These are phyloP conservation scores for Aspergillus pseudoviridinutans DNA, from an alignment of 2,329 filamentous ascomycete genomes.

Conservation along the genomic window DNA sequence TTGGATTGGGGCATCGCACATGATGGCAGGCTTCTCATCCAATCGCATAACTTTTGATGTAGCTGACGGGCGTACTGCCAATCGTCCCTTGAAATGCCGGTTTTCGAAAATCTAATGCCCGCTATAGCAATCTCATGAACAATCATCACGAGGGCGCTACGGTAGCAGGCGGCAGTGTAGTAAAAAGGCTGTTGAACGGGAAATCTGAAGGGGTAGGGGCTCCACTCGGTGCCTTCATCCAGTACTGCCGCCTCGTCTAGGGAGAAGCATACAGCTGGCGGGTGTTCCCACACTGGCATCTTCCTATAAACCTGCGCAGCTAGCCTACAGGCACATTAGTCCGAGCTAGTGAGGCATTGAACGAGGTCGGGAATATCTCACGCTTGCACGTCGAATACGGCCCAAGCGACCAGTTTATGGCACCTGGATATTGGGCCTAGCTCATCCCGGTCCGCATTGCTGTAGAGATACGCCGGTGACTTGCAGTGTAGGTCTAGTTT, in stretches of 20 bases:
- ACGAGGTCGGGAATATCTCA: neutral
- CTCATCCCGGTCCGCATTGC: neutral
- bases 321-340: slow-evolving; percentile 13
- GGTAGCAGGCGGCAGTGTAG: slow-evolving; percentile 9
- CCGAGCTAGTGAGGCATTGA: neutral
- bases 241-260: slow-evolving; percentile 12
- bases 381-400: slow-evolving; percentile 21
- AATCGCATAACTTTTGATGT: slow-evolving; percentile 8
- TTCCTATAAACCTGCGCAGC: slow-evolving; percentile 21
- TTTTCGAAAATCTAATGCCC: slow-evolving; percentile 8
- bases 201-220: slow-evolving; percentile 12
- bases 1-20: slow-evolving; percentile 10
- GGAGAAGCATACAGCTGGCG: slow-evolving; percentile 15
- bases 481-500: slow-evolving; percentile 8
- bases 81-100: slow-evolving; percentile 1
- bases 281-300: slow-evolving; percentile 11
- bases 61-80: slow-evolving; percentile 13
- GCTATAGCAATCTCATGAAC: slow-evolving; percentile 13
- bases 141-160: slow-evolving; percentile 11
- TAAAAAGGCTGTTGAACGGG: slow-evolving; percentile 10
- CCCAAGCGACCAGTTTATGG: slow-evolving; percentile 20
- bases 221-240: slow-evolving; percentile 13
- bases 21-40: slow-evolving; percentile 11
- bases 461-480: slow-evolving; percentile 8
- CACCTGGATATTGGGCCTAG: slow-evolving; percentile 4